Evolutionary conservation across 257 asterid genomes (phyloP).

Genomic region (Hygrophila difformis): DNA sequence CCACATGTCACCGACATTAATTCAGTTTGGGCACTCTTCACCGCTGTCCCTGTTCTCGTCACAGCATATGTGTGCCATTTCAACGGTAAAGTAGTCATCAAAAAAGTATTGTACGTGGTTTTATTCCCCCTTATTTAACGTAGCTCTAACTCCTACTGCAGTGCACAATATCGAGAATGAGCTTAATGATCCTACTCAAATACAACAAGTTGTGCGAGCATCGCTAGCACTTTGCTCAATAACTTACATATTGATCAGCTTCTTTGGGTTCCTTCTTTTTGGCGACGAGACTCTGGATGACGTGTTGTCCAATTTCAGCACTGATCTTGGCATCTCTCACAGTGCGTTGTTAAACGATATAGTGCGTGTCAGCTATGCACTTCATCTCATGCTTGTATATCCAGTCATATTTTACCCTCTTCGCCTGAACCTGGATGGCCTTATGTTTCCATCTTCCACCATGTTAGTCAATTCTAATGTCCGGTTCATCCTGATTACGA

Average conservation of each 20-base stretch:
- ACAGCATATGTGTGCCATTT: conserved; percentile 54
- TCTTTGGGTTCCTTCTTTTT: conserved; percentile 51
- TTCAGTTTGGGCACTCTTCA: conserved; percentile 53
- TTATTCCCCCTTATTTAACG: not conserved
- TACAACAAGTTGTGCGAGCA: conserved; percentile 32
- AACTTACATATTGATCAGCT: conserved; percentile 46
- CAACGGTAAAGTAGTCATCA: conserved; percentile 38
- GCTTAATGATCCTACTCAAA: conserved; percentile 34
- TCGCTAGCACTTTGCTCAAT: conserved; percentile 45
- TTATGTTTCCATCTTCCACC: conserved; percentile 24
- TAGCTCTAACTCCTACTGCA: conserved; percentile 16
- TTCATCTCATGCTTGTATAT: conserved; percentile 44
- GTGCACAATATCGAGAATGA: conserved; percentile 51
- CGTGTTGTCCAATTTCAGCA: conserved; percentile 33
- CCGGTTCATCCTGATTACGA: conserved; percentile 23
- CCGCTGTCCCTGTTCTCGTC: conserved; percentile 55
- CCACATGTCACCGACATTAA: conserved; percentile 31
- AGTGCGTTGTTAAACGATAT: conserved; percentile 33
- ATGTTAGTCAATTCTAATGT: conserved; percentile 22
- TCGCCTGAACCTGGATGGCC: conserved; percentile 42
- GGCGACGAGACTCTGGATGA: conserved; percentile 49
- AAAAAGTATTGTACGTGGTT: not conserved
- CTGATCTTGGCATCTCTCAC: conserved; percentile 37
- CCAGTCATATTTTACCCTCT: conserved; percentile 36
- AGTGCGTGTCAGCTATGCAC: conserved; percentile 41